These are phyloP conservation scores for Fusarium devonianum DNA, from an alignment of 2,329 filamentous ascomycete genomes.

Conservation along the genomic window DNA sequence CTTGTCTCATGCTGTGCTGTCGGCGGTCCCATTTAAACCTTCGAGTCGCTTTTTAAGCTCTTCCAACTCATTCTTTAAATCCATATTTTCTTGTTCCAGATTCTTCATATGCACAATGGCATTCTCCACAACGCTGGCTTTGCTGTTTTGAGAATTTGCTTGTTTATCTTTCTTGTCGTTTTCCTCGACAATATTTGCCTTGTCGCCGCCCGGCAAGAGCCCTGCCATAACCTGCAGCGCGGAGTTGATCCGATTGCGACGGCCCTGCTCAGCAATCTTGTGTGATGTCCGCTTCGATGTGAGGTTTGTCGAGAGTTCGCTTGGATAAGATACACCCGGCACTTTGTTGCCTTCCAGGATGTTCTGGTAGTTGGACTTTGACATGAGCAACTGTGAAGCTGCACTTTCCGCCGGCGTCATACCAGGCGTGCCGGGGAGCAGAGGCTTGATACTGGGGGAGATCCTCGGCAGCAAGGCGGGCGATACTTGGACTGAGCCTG, in stretches of 20 bases:
- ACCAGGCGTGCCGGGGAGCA: conserved; percentile 70
- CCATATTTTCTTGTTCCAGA: conserved; percentile 75
- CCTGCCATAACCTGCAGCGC: conserved; percentile 91
- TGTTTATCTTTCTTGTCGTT: conserved; percentile 60
- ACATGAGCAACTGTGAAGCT: conserved; percentile 79
- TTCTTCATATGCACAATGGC: conserved; percentile 95
- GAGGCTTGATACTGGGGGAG: conserved; percentile 91
- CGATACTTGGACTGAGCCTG: conserved; percentile 78
- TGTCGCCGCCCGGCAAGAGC: conserved; percentile 72
- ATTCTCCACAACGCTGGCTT: conserved; percentile 96
- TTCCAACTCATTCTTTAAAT: conserved; percentile 68
- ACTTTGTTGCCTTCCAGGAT: conserved; percentile 92
- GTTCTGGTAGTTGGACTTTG: conserved; percentile 98
- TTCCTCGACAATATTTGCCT: conserved; percentile 51
- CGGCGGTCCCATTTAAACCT: conserved; percentile 31
- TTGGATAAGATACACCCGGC: conserved; percentile 89
- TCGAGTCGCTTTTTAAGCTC: conserved; percentile 45
- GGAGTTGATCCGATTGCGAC: conserved; percentile 92
- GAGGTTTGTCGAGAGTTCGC: conserved; percentile 88
- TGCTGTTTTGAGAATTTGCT: conserved; percentile 75
- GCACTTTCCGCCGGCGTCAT: conserved; percentile 64
- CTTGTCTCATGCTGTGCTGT: conserved; percentile 18
- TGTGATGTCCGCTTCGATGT: conserved; percentile 97
- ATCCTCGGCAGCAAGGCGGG: conserved; percentile 88
- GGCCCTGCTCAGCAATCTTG: conserved; percentile 96